Base-by-base conservation (phyloP, 805 yeast species). In the Blastobotrys attinorum region DNA sequence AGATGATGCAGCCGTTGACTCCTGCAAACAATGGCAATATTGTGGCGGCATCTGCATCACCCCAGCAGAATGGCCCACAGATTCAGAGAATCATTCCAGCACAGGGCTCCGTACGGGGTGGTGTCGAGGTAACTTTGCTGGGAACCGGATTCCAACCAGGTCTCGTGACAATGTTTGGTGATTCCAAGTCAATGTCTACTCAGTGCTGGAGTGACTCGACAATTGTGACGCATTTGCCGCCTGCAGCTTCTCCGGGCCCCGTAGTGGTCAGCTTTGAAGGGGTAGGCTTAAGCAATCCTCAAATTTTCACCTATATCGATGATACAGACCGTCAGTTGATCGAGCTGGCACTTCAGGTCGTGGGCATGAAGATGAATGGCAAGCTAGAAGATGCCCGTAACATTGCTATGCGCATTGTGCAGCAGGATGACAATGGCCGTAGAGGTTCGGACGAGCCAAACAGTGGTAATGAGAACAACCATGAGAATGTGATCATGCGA, bases 131-230 rank as follows among this genome's bases (percentile, higher is more conserved):
- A 5, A 92, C 98, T 0, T 66, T 92, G 40, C 68, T 92, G 36
- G 98, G 98, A 2, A 73, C 80, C 39, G 84, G 87, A 47, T 92
- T 92, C 70, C 78, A 81, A 43, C 83, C 83, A 15, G 96, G 95
- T 0, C 67, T 90, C 46, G 69, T 70, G 20, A 96, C 90, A 13
- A 82, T 82, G 63, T 92, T 92, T 65, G 98, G 98, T 27, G 78
- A 64, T 18, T 47, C 36, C 16, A 43, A 46, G 21, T 60, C 71
- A 2, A 53, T 58, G 16, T 83, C 95, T 2, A 88, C 97, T 0
- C 96, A 89, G 58, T 89, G 95, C 63, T 92, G 98, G 98, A 85
- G 94, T 37, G 95, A 84, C 27, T 76, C 92, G 2, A 92, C 98
- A 0, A 84, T 92, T 43, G 95, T 92, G 2, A 88, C 97, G 0